Evolutionary conservation across 106 monocot genomes (phyloP).

Genomic region (Acanthochlamys bracteata): DNA sequence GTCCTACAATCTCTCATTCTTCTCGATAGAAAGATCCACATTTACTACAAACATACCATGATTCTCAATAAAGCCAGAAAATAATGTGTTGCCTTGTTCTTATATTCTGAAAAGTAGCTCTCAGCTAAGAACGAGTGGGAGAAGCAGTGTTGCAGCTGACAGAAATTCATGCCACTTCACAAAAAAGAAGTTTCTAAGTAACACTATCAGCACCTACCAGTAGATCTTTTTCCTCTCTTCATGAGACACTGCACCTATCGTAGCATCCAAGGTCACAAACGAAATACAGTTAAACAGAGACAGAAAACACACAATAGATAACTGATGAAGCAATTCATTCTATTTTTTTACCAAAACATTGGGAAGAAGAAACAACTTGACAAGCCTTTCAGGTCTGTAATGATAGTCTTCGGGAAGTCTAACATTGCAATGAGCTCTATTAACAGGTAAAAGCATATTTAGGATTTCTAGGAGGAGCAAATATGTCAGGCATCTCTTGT

Average conservation of each 20-base stretch:
- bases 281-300: too few relatives aligned
- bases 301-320: not conserved
- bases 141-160: too few relatives aligned
- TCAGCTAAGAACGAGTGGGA: too few relatives aligned
- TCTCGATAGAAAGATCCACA: too few relatives aligned
- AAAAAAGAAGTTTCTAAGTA: too few relatives aligned
- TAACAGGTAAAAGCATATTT: conserved; percentile 47
- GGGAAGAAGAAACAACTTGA: conserved; percentile 68
- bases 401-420: conserved; percentile 96
- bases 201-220: conserved; percentile 31
- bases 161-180: too few relatives aligned
- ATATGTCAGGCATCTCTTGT: conserved; percentile 37
- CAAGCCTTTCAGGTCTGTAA: conserved; percentile 82
- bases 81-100: too few relatives aligned
- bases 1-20: too few relatives aligned
- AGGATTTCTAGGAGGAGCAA: conserved; percentile 54
- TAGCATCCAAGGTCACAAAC: not conserved
- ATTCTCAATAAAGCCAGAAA: too few relatives aligned
- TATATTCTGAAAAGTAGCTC: too few relatives aligned
- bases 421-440: conserved; percentile 37
- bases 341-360: conserved; percentile 48
- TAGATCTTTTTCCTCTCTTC: conserved; percentile 37
- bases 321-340: not conserved
- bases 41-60: too few relatives aligned
- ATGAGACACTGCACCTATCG: conserved; percentile 52